Evolutionary conservation across 257 asterid species (phyloP).

Genomic region (Solanum peruvianum): DNA sequence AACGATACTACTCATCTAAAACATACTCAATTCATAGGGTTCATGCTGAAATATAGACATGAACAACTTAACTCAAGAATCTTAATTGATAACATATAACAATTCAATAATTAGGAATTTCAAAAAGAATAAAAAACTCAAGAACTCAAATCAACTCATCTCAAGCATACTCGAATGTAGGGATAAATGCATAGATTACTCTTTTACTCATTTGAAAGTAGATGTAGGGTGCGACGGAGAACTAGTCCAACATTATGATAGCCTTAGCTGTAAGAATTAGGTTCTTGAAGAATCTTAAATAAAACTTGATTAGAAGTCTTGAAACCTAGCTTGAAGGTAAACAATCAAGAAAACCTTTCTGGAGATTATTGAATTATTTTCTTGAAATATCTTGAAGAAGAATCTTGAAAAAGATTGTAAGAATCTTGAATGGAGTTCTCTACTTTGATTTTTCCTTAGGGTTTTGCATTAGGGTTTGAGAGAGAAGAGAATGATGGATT

Average conservation of each 20-base stretch:
- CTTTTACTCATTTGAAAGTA: background rate
- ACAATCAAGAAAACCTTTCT: background rate
- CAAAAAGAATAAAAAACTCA: background rate
- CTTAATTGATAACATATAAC: background rate
- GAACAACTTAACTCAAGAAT: background rate
- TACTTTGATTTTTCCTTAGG: background rate
- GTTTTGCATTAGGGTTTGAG: background rate
- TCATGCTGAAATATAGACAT: background rate
- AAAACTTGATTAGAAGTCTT: background rate
- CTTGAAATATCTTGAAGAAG: background rate
- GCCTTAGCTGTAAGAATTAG: background rate
- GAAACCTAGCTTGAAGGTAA: background rate
- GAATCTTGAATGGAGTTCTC: background rate
- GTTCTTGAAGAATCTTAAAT: too few species aligned
- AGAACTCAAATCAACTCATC: background rate
- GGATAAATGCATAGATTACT: too few species aligned
- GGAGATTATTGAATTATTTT: background rate
- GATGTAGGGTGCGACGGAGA: background rate
- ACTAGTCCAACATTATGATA: background rate
- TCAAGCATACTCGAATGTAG: background rate
- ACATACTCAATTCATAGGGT: background rate
- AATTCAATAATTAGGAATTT: background rate
- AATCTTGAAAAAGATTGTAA: background rate
- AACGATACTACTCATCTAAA: background rate
- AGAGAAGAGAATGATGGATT: background rate